Conservation (phyloP, 2,329 filamentous ascomycete species). For the Venturia oleaginea region DNA sequence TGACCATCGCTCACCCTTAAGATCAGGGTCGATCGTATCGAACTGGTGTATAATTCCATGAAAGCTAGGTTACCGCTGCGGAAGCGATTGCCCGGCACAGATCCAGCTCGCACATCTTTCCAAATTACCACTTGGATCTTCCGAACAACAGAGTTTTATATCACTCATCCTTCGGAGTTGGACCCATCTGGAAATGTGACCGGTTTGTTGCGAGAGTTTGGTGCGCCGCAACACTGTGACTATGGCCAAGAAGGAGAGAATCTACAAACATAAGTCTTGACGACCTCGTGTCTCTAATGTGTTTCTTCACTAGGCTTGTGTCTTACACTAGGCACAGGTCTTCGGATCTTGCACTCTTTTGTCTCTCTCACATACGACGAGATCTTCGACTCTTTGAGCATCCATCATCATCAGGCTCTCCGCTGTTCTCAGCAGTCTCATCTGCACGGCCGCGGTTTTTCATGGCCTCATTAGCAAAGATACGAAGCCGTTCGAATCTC, state of each 20-base stretch:
- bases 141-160: background rate
- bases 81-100: background rate
- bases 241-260: background rate
- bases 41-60: background rate
- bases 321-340: background rate
- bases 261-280: background rate
- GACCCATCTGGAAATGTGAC: background rate
- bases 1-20: background rate
- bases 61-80: background rate
- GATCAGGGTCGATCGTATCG: background rate
- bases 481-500: constrained; percentile 8
- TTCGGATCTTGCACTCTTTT: background rate
- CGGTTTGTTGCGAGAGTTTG: background rate
- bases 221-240: background rate
- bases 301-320: background rate
- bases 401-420: background rate
- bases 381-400: background rate
- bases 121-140: background rate
- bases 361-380: background rate
- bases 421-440: background rate
- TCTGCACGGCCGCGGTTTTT: background rate
- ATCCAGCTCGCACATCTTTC: background rate
- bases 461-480: background rate
- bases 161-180: background rate
- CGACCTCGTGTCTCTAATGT: background rate